phyloP scores from a whole-genome alignment of 225 moss, liverwort and hornwort species.

The Pleurozium schreberi region DNA sequence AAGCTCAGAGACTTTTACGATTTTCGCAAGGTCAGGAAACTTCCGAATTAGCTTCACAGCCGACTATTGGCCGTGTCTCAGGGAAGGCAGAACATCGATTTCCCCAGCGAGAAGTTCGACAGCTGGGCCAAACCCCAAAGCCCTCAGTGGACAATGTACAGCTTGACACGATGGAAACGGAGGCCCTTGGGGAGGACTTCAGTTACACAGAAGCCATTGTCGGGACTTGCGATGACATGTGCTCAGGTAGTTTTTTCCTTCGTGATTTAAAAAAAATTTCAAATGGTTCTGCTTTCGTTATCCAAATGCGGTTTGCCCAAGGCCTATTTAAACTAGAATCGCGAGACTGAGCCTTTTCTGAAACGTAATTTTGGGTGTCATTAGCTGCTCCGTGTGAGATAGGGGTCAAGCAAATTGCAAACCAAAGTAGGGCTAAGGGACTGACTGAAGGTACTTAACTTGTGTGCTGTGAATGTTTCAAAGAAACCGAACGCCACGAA shows the following conservation, averaged over 20 bases:
- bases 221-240: slow-evolving; percentile 89
- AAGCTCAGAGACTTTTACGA: slow-evolving; percentile 43
- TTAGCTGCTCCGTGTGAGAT: neutral
- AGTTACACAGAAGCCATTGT: slow-evolving; percentile 62
- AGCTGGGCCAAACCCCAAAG: slow-evolving; percentile 12
- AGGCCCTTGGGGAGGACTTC: slow-evolving; percentile 50
- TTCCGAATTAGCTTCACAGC: slow-evolving; percentile 7
- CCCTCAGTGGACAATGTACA: slow-evolving; percentile 9
- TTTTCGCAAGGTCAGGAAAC: slow-evolving; percentile 34
- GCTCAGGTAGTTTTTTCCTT: slow-evolving; percentile 42
- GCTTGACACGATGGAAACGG: slow-evolving; percentile 48
- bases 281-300: neutral
- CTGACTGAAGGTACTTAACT: neutral
- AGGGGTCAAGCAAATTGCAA: neutral
- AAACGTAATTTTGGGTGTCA: neutral
- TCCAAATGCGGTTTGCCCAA: neutral
- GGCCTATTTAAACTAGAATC: neutral
- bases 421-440: neutral
- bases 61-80: slow-evolving; percentile 4
- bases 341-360: neutral
- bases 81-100: slow-evolving; percentile 20
- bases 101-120: slow-evolving; percentile 28
- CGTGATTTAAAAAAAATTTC: neutral
- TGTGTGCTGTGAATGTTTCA: slow-evolving; percentile 11
- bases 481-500: slow-evolving; percentile 81